Evolutionary conservation across 2,329 filamentous ascomycete species (phyloP).

Genomic region (Fusarium xylarioides): DNA sequence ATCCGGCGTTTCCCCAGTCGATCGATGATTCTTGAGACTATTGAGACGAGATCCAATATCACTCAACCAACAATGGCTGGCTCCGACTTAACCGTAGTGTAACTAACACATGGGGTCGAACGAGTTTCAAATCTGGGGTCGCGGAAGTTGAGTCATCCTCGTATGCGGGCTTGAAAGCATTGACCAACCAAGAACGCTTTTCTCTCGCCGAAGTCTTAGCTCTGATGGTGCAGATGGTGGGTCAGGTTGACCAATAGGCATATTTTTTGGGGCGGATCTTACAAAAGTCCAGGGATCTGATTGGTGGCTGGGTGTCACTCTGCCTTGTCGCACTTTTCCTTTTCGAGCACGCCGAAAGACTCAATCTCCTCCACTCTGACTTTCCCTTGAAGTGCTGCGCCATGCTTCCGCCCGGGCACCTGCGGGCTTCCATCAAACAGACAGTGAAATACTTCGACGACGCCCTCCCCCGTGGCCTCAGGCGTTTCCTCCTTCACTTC

Average conservation of each 20-base stretch:
- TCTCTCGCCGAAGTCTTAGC: slow-evolving; percentile 49
- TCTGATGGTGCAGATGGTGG: slow-evolving; percentile 42
- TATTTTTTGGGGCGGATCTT: slow-evolving; percentile 2
- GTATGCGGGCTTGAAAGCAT: slow-evolving; percentile 36
- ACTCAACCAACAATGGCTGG: background rate
- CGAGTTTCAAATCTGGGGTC: slow-evolving; percentile 39
- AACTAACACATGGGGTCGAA: slow-evolving; percentile 11
- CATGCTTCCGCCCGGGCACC: slow-evolving; percentile 35
- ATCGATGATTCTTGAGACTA: background rate
- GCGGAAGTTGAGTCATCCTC: slow-evolving; percentile 46
- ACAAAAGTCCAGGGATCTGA: slow-evolving; percentile 9
- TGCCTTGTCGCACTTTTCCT: slow-evolving; percentile 46
- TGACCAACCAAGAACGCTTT: slow-evolving; percentile 46
- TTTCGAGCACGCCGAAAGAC: slow-evolving; percentile 57
- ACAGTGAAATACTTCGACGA: slow-evolving; percentile 49
- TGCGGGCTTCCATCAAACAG: slow-evolving; percentile 35
- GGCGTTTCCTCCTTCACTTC: slow-evolving; percentile 41
- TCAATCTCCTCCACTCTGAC: slow-evolving; percentile 45
- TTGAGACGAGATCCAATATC: background rate
- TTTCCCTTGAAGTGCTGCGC: slow-evolving; percentile 40
- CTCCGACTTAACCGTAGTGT: background rate
- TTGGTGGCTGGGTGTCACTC: slow-evolving; percentile 39
- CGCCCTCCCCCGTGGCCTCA: slow-evolving; percentile 47
- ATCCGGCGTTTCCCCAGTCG: background rate
- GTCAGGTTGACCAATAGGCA: slow-evolving; percentile 42